Conservation (phyloP, 805 yeast species). For the Wickerhamiella lipophila region DNA sequence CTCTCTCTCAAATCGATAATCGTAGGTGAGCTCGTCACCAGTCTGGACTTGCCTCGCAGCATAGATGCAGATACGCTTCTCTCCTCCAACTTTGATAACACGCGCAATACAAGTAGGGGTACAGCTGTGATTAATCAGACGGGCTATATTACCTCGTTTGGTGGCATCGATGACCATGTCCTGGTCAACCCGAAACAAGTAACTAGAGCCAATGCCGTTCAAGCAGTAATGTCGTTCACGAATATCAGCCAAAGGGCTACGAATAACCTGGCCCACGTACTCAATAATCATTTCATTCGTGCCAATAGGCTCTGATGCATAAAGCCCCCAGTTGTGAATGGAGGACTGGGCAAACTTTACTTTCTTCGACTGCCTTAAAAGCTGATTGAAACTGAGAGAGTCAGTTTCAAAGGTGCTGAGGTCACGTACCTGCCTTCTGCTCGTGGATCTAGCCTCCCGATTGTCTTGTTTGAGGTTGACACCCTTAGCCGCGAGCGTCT, state of each 20-base stretch:
- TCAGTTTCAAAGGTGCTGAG: constrained; percentile 65
- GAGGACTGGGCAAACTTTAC: constrained; percentile 96
- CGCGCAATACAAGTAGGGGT: constrained; percentile 96
- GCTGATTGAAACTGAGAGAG: constrained; percentile 67
- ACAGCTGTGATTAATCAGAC: constrained; percentile 95
- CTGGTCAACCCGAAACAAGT: constrained; percentile 83
- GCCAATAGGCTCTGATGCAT: constrained; percentile 90
- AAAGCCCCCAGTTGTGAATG: constrained; percentile 96
- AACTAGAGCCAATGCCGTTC: constrained; percentile 92
- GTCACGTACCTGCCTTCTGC: constrained; percentile 55
- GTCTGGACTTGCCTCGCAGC: constrained; percentile 79
- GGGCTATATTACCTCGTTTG: constrained; percentile 90
- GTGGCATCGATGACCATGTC: constrained; percentile 95
- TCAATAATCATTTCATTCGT: constrained; percentile 96
- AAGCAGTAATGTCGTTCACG: constrained; percentile 74
- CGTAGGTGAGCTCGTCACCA: constrained; percentile 73
- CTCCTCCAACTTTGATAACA: constrained; percentile 88
- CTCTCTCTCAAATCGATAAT: constrained; percentile 88
- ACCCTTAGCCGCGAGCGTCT: not conserved
- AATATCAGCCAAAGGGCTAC: constrained; percentile 89
- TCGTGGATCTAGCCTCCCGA: constrained; percentile 76
- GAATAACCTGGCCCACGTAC: constrained; percentile 87
- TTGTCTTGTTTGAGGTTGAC: constrained; percentile 43
- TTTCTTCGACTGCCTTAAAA: constrained; percentile 81
- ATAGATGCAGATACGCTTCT: constrained; percentile 84